phyloP scores from a whole-genome alignment of 257 asterid genomes.

The Gynochthodes officinalis region DNA sequence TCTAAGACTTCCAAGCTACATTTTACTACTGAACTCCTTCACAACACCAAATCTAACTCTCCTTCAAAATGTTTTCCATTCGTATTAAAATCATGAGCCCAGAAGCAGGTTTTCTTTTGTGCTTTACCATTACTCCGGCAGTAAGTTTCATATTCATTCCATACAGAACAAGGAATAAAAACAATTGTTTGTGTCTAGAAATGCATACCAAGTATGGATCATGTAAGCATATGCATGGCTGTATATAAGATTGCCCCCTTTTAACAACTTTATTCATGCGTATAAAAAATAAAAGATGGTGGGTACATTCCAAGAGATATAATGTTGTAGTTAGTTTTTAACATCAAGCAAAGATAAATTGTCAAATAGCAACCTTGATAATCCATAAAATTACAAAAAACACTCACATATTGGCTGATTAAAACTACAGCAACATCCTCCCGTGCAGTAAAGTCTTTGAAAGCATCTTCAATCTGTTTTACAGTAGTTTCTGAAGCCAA shows the following conservation, averaged over 20 bases:
- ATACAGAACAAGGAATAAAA: no score
- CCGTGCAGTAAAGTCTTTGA: constrained; percentile 85
- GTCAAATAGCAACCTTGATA: background rate
- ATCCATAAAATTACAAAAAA: background rate
- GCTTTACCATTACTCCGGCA: no score
- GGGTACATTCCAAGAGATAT: background rate
- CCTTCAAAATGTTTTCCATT: no score
- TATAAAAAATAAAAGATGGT: background rate
- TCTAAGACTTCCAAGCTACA: no score
- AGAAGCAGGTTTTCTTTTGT: no score
- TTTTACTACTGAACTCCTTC: no score
- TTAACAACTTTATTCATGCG: background rate
- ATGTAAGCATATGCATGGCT: background rate
- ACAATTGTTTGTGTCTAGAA: background rate
- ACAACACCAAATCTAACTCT: no score
- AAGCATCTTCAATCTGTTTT: constrained; percentile 89
- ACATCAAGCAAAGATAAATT: background rate
- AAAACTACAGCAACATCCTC: constrained; percentile 83
- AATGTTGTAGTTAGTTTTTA: background rate
- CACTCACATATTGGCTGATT: constrained; percentile 88
- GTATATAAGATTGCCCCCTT: background rate
- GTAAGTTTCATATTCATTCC: no score
- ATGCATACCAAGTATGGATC: background rate
- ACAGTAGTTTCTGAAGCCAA: constrained; percentile 57
- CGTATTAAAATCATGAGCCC: no score